Evolutionary conservation across 495 filamentous ascomycete species (phyloP).

Genomic region (Neurospora pannonica): DNA sequence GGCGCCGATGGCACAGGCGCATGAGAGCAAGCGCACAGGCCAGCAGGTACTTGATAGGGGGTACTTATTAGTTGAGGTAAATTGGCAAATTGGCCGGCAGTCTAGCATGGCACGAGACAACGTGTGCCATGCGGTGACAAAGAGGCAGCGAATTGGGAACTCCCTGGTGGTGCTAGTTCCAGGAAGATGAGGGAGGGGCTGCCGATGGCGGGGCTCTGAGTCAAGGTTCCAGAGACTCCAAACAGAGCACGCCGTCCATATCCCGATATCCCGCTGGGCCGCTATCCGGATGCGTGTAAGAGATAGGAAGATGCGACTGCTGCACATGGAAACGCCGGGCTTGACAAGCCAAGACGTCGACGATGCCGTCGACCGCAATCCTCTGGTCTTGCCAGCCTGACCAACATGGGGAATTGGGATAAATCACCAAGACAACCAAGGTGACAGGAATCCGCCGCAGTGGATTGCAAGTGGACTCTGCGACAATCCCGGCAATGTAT

Average conservation of each 20-base stretch:
- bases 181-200: background rate
- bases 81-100: background rate
- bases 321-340: background rate
- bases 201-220: slow-evolving; percentile 15
- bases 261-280: background rate
- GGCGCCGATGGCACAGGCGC: background rate
- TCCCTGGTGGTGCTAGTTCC: slow-evolving; percentile 1
- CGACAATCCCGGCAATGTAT: background rate
- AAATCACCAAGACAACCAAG: background rate
- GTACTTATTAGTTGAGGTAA: background rate
- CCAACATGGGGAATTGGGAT: background rate
- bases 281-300: background rate
- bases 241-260: background rate
- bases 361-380: slow-evolving; percentile 3
- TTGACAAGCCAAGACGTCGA: background rate
- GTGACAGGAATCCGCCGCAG: background rate
- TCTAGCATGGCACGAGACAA: slow-evolving; percentile 3
- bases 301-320: background rate
- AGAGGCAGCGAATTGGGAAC: background rate
- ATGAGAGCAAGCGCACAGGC: background rate
- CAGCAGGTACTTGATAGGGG: background rate
- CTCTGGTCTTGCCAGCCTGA: background rate
- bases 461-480: background rate
- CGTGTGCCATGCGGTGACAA: slow-evolving; percentile 1
- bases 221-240: slow-evolving; percentile 3